Percentiles rank a stretch among this genome's conserved stretches.
Evolutionary conservation across 1,284 basidiomycete species (phyloP).

Genomic region (Tilletia walkeri): DNA sequence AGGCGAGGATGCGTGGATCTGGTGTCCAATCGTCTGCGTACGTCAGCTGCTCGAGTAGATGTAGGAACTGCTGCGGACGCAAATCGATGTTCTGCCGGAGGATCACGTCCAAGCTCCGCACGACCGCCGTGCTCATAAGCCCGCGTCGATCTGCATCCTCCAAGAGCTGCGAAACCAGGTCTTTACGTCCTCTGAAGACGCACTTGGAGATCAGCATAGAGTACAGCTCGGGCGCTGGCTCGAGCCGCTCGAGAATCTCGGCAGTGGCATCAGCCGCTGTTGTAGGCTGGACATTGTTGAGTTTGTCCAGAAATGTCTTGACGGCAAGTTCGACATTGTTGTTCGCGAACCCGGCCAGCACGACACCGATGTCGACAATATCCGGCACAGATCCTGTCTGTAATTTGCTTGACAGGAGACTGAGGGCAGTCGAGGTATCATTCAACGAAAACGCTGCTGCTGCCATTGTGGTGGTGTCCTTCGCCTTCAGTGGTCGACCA

Average conservation of each 20-base stretch:
- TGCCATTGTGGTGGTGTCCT: not conserved
- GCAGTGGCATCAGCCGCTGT: not conserved
- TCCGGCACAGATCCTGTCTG: not conserved
- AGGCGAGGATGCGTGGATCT: constrained; percentile 2
- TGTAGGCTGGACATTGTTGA: not conserved
- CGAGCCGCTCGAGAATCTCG: not conserved
- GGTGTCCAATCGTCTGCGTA: constrained; percentile 2
- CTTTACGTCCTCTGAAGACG: not conserved
- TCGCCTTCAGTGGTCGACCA: not conserved
- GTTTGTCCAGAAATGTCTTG: not conserved
- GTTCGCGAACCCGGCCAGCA: constrained; percentile 7
- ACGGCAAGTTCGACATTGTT: not conserved
- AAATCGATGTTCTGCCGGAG: constrained; percentile 9
- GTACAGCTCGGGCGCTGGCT: constrained; percentile 2
- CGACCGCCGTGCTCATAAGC: not conserved
- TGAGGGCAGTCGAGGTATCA: not conserved
- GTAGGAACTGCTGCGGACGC: constrained; percentile 2
- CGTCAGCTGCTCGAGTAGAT: constrained; percentile 4
- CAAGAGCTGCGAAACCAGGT: constrained; percentile 4
- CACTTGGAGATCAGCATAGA: constrained; percentile 11
- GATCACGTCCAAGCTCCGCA: constrained; percentile 15
- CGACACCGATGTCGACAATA: constrained; percentile 7
- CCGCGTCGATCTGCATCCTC: not conserved
- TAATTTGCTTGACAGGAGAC: not conserved
- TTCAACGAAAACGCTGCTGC: constrained; percentile 5